Evolutionary conservation across 2,329 filamentous ascomycete species (phyloP), one percentile per base, ranked within the genome.

Genomic region (Alternaria sp.): DNA sequence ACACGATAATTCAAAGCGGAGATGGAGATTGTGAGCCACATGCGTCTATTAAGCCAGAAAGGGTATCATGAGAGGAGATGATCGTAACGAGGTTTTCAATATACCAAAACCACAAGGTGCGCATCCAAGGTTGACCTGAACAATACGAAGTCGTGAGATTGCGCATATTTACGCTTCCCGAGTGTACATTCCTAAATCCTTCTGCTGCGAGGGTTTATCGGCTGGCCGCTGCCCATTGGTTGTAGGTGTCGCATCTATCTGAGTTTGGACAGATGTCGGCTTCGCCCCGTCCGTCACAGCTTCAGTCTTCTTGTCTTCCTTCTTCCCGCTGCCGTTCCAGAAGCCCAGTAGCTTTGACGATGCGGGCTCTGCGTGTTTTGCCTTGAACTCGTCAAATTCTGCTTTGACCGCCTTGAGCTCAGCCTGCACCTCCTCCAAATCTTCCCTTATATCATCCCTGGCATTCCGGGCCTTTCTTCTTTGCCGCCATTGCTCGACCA

Each of bases 401-500:
- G 72, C 71, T 59, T 77, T 74, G 36, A 79, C 65, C 11, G 70
- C 64, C 44, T 72, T 74, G 8, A 78, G 67, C 56, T 79, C 75
- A 23, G 83, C 78, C 71, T 88, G 85, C 2, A 90, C 72, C 58
- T 85, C 83, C 41, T 82, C 81, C 11, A 90, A 68, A 23, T 86
- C 80, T 55, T 88, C 86, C 2, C 83, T 80, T 4, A 90, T 84
- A 60, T 86, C 85, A 55, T 88, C 86, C 54, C 86, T 77, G 46
- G 86, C 79, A 23, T 80, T 84, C 48, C 78, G 83, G 61, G 87
- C 86, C 71, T 90, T 90, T 58, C 84, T 80, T 51, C 86, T 80
- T 29, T 85, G 84, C 54, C 87, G 78, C 82, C 83, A 86, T 21
- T 84, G 83, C 69, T 90, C 88, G 52, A 86, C 86, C 0, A 90